These are phyloP conservation scores for Eucalyptus microcorys DNA, from an alignment of 345 rosid genomes.

Conservation along the genomic window DNA sequence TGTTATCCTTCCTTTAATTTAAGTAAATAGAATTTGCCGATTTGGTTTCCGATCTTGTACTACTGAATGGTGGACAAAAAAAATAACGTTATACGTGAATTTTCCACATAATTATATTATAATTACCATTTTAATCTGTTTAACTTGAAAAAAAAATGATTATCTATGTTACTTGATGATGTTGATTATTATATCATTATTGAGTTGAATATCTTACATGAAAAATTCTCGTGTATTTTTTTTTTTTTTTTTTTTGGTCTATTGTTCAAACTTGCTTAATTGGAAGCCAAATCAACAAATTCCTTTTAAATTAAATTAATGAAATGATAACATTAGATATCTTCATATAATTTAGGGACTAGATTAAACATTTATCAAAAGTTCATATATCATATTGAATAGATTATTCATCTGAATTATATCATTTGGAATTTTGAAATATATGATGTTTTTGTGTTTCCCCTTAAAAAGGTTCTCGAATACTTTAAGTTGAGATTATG, in stretches of 20 bases:
- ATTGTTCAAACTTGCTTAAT: not conserved
- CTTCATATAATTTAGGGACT: not conserved
- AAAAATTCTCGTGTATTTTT: fast-evolving
- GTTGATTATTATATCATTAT: too few species aligned
- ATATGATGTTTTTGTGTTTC: not conserved
- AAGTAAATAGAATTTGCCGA: not conserved
- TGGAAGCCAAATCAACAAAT: not conserved
- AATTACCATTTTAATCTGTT: too few species aligned
- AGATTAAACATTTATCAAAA: too few species aligned
- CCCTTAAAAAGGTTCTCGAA: not conserved
- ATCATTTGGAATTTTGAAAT: not conserved
- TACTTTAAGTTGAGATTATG: not conserved
- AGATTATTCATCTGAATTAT: not conserved
- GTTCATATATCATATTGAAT: not conserved
- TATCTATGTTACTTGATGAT: not conserved
- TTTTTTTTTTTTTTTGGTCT: too few species aligned
- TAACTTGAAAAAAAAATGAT: not conserved
- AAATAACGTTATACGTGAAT: fast-evolving
- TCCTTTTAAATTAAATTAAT: too few species aligned
- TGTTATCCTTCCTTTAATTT: not conserved
- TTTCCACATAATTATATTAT: too few species aligned
- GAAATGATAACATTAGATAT: too few species aligned
- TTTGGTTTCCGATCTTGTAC: not conserved
- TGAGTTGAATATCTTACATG: not conserved
- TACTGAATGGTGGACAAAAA: not conserved